Evolutionary conservation across 768 basidiomycete genomes (phyloP), one percentile per base, ranked within the genome.

Genomic region (Mycena epipterygia): DNA sequence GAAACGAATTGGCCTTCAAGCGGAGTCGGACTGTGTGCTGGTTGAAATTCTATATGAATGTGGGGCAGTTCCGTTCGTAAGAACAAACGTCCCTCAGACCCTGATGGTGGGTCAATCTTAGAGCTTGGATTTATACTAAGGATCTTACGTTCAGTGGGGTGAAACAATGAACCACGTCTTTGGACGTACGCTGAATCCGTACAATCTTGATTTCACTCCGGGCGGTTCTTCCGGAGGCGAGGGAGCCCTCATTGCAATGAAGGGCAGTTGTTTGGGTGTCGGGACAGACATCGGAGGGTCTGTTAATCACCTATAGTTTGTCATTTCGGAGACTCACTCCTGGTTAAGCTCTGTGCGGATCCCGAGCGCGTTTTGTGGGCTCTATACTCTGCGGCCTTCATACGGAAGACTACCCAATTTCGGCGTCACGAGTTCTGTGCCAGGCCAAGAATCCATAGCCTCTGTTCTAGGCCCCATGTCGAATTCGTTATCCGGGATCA

Each of bases 221-320:
- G 92, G 92, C 1, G 92, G 91, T 2, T 91, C 89, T 0, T 89
- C 88, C 2, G 92, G 91, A 2, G 92, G 92, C 1, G 92, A 93
- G 79, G 89, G 88, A 11, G 90, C 91, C 0, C 81, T 92, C 0
- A 68, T 92, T 3, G 91, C 87, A 0, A 81, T 91, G 81, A 87
- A 85, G 70, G 90, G 91, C 13, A 87, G 87, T 52, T 86, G 87
- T 5, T 74, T 93, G 1, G 90, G 90, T 7, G 83, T 91, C 5
- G 91, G 90, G 5, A 89, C 91, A 2, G 91, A 91, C 76, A 87
- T 91, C 46, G 88, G 87, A 64, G 89, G 89, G 89, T 89, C 39
- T 37, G 83, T 53, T 16, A 69, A 16, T 56, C 29, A 39, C n/a
- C n/a, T 27, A 68, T 61, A 25, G 9, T 52, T 29, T 52, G 52